Conservation (phyloP, 139 green algal species). For the Tetradesmus obliquus region DNA sequence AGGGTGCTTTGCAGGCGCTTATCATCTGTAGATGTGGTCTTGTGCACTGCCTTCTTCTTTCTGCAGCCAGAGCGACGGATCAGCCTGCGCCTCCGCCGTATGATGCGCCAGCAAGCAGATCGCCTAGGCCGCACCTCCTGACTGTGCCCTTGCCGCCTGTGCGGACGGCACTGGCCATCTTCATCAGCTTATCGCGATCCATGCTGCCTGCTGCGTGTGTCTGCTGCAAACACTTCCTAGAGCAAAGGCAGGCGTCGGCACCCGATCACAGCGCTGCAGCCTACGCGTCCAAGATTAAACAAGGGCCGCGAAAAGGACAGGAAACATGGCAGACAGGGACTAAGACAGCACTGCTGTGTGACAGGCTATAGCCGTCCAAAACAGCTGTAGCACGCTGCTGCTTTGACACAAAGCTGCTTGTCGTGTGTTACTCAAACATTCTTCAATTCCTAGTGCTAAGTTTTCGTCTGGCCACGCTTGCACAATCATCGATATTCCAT, state of each 20-base stretch:
- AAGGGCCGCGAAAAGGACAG: not conserved
- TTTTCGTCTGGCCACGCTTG: no score
- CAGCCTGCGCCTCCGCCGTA: slow-evolving; percentile 32
- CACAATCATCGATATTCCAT: no score
- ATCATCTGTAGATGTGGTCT: slow-evolving; percentile 96
- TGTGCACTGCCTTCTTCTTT: slow-evolving; percentile 99
- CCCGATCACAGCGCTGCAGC: not conserved
- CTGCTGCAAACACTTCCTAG: slow-evolving; percentile 1
- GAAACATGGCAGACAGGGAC: not conserved
- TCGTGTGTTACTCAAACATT: no score
- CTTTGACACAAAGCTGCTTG: not conserved
- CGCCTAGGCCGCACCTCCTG: slow-evolving; percentile 68
- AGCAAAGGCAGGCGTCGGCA: not conserved
- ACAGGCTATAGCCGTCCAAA: not conserved
- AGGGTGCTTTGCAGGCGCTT: slow-evolving; percentile 97
- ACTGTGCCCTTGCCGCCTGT: slow-evolving; percentile 97
- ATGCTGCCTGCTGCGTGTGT: slow-evolving; percentile 64
- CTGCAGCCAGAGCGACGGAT: slow-evolving; percentile 61
- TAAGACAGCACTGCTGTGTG: not conserved
- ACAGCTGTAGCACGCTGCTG: not conserved
- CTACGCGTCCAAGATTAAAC: not conserved
- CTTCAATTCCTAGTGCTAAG: no score
- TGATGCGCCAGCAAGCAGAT: slow-evolving; percentile 2
- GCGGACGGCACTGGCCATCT: slow-evolving; percentile 92
- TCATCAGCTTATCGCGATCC: slow-evolving; percentile 95